Conservation (phyloP, 495 filamentous ascomycete genomes). For the Halenospora varia region DNA sequence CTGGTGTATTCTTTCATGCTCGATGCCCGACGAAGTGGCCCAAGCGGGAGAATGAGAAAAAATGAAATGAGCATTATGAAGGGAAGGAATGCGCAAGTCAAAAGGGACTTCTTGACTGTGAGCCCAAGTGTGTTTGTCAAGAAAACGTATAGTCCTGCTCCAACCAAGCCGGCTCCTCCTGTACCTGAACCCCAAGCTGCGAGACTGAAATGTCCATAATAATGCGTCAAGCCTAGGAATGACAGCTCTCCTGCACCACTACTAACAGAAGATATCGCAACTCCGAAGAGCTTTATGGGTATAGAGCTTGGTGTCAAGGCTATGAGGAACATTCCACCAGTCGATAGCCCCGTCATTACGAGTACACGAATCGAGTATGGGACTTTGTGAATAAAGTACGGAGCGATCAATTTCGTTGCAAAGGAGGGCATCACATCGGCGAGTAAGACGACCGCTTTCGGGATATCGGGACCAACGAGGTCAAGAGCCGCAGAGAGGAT, state of each 20-base stretch:
- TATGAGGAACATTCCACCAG: conserved; percentile 81
- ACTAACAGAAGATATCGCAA: conserved; percentile 78
- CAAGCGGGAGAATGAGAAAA: conserved; percentile 71
- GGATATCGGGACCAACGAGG: conserved; percentile 78
- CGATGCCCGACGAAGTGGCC: conserved; percentile 39
- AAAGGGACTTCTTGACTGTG: conserved; percentile 63
- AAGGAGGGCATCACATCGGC: conserved; percentile 90
- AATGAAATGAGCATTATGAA: conserved; percentile 80
- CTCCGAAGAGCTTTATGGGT: conserved; percentile 70
- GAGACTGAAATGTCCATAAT: conserved; percentile 84
- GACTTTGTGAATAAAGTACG: conserved; percentile 87
- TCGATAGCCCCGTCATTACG: conserved; percentile 66
- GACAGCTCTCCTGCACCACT: conserved; percentile 84
- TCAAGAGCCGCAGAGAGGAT: conserved; percentile 95
- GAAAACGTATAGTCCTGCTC: conserved; percentile 81
- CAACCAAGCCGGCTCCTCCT: conserved; percentile 82
- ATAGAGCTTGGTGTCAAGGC: conserved; percentile 73
- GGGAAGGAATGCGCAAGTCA: conserved; percentile 75
- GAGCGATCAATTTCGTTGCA: conserved; percentile 78
- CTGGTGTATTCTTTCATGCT: conserved; percentile 37
- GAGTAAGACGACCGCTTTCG: conserved; percentile 89
- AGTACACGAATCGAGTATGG: conserved; percentile 75
- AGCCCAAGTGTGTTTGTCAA: conserved; percentile 75
- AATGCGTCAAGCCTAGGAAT: conserved; percentile 89
- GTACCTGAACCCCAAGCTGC: conserved; percentile 94